Percentiles rank a stretch among this genome's conserved stretches.
phyloP scores from a whole-genome alignment of 2,329 filamentous ascomycete species.

The Ophiostoma angusticollis region DNA sequence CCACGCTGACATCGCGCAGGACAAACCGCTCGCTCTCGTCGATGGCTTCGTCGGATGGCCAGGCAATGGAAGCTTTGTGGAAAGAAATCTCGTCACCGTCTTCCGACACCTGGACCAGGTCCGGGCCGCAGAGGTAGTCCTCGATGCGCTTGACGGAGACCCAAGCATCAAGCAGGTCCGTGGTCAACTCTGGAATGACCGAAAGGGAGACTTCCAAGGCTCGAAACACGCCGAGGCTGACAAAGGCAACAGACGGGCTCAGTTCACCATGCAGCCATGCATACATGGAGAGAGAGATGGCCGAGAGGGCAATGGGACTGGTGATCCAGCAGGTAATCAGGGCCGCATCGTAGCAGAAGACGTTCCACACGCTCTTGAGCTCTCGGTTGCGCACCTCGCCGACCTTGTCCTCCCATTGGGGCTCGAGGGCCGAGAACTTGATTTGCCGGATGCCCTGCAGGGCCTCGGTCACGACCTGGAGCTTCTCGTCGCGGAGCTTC shows the following conservation, averaged over 20 bases:
- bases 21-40: slow-evolving; percentile 49
- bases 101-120: slow-evolving; percentile 42
- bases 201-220: slow-evolving; percentile 60
- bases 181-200: slow-evolving; percentile 59
- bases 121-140: slow-evolving; percentile 54
- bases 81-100: slow-evolving; percentile 50
- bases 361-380: slow-evolving; percentile 50
- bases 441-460: slow-evolving; percentile 72
- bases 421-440: slow-evolving; percentile 68
- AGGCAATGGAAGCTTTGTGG: slow-evolving; percentile 55
- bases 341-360: slow-evolving; percentile 50
- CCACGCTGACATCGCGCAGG: slow-evolving; percentile 49
- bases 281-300: slow-evolving; percentile 57
- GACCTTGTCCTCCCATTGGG: slow-evolving; percentile 63
- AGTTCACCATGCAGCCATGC: slow-evolving; percentile 49
- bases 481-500: slow-evolving; percentile 63
- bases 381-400: slow-evolving; percentile 51
- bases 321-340: slow-evolving; percentile 58
- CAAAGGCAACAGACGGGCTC: slow-evolving; percentile 64
- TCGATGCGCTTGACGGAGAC: slow-evolving; percentile 63
- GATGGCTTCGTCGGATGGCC: slow-evolving; percentile 54
- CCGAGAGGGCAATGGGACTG: slow-evolving; percentile 61
- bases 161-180: slow-evolving; percentile 56
- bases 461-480: slow-evolving; percentile 63
- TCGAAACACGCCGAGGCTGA: slow-evolving; percentile 61